Evolutionary conservation across 768 basidiomycete genomes (phyloP).

Genomic region (Cantharellus anzutake): DNA sequence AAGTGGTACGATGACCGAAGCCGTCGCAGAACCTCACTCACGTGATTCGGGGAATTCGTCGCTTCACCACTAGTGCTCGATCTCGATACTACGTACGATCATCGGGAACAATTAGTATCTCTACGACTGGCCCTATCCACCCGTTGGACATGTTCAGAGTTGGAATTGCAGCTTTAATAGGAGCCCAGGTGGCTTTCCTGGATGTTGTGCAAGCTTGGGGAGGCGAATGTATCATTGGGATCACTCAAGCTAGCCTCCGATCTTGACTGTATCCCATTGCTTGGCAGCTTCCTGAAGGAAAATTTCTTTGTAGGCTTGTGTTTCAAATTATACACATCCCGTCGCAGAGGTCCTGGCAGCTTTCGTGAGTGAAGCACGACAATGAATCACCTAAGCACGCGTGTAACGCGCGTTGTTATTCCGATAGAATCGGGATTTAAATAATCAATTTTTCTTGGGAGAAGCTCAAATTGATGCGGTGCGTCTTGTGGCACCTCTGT

Average conservation of each 20-base stretch:
- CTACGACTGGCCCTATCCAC: no score
- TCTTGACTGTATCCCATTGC: no score
- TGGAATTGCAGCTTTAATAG: no score
- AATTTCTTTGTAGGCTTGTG: slow-evolving; percentile 21
- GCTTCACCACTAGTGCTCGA: no score
- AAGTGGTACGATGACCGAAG: no score
- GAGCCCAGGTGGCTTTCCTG: no score
- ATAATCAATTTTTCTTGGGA: slow-evolving; percentile 5
- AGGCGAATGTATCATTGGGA: slow-evolving; percentile 43
- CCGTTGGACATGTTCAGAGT: no score
- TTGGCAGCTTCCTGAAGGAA: neutral
- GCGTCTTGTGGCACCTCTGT: slow-evolving; percentile 26
- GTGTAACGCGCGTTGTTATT: neutral
- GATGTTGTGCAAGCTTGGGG: slow-evolving; percentile 31
- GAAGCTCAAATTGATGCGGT: slow-evolving; percentile 10
- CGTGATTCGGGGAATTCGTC: no score
- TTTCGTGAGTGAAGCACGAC: neutral
- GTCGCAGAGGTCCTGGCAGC: slow-evolving; percentile 17
- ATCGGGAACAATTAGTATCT: no score
- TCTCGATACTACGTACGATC: no score
- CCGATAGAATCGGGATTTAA: neutral
- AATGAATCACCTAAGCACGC: neutral
- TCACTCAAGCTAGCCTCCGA: slow-evolving; percentile 20
- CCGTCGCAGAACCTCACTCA: no score
- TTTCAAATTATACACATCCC: slow-evolving; percentile 29